Evolutionary conservation across 2,329 filamentous ascomycete species (phyloP), one percentile per base, ranked within the genome.

Genomic region (Cladosporium velox): DNA sequence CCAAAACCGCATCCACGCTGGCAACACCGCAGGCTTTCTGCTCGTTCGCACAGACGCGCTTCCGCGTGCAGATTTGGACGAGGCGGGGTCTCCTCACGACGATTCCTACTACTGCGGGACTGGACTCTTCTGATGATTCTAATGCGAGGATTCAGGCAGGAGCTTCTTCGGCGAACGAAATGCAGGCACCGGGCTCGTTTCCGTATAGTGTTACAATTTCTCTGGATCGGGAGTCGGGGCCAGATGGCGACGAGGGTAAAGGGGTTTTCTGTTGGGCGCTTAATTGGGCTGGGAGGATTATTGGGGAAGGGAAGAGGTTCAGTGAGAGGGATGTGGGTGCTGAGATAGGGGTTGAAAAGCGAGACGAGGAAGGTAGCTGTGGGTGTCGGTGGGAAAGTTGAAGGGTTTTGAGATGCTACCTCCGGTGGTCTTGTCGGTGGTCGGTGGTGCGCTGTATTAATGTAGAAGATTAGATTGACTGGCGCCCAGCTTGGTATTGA

Each of bases 41-140:
- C 72, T 88, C 86, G 3, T 89, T 85, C 80, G 78, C 85, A 0
- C 82, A 89, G 69, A 89, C 87, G 1, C 81, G 87, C 3, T 85
- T 89, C 70, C 78, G 85, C 5, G 83, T 90, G 1, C 84, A 86
- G 69, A 88, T 90, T 63, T 90, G 86, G 86, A 90, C 87, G 0
- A 73, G 72, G 24, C 6, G 65, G 4, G 70, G 75, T 21, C 15
- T 63, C 14, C 8, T 47, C 10, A 4, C 41, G n/a, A 3, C 8
- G 0, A 21, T 47, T 10, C 38, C 38, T 21, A 8, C n/a, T 24
- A 3, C 41, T 11, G 30, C 24, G 24, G 24, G 11, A 12, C 15
- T 30, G 12, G 51, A 52, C 14, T 24, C 8, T 49, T 35, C 38
- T 28, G 12, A 15, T 21, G 34, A 15, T 4, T 14, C 6, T n/a